Conservation (phyloP, 176 grass and related monocot species). For the Otatea glauca region DNA sequence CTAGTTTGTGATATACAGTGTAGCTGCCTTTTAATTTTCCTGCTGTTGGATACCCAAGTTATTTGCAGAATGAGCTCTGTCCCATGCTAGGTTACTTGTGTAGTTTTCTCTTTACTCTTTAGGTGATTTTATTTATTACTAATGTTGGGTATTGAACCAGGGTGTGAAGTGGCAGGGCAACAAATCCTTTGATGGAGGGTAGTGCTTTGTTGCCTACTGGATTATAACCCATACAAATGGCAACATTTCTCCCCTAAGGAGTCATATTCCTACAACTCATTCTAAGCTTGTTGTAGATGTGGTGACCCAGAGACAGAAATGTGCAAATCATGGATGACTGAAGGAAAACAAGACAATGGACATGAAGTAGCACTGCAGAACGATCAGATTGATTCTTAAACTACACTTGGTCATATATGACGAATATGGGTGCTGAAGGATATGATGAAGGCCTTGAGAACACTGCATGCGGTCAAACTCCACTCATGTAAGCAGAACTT, state of each 20-base stretch:
- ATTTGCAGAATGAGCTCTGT: neutral
- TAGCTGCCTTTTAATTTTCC: neutral
- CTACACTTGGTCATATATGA: constrained; percentile 13
- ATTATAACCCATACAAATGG: constrained; percentile 10
- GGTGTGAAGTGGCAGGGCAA: constrained; percentile 57
- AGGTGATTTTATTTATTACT: constrained; percentile 30
- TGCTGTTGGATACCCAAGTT: neutral
- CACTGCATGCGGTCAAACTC: constrained; percentile 1
- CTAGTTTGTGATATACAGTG: neutral
- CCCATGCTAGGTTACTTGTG: neutral
- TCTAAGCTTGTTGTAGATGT: constrained; percentile 5
- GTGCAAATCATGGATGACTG: constrained; percentile 21
- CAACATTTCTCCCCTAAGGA: constrained; percentile 7
- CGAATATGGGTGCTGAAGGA: constrained; percentile 22
- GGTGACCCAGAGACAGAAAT: neutral
- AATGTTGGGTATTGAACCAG: constrained; percentile 54
- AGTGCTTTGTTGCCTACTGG: constrained; percentile 33
- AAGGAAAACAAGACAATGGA: neutral
- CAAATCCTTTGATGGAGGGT: constrained; percentile 69
- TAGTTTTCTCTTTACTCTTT: constrained; percentile 11
- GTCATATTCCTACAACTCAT: constrained; percentile 9
- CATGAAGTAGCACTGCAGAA: neutral
- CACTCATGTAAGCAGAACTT: constrained; percentile 36
- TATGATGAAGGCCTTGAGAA: constrained; percentile 27
- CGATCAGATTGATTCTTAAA: constrained; percentile 30